Conservation (phyloP, 2,329 filamentous ascomycete genomes). For the Leptoxyphium fumago region DNA sequence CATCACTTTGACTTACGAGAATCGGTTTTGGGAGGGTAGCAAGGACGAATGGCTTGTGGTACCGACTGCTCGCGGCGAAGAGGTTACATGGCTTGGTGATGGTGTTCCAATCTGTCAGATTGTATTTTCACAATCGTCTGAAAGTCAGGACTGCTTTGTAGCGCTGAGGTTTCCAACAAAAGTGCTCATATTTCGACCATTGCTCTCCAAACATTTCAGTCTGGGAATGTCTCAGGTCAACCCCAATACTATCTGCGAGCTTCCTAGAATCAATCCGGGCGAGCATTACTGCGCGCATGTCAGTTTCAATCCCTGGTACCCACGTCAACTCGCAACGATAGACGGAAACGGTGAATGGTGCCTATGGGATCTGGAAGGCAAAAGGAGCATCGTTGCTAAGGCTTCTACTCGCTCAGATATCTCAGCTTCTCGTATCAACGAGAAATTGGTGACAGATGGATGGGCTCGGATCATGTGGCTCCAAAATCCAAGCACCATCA, state of each 20-base stretch:
- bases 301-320: constrained; percentile 47
- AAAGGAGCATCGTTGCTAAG: constrained; percentile 4
- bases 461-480: constrained; percentile 38
- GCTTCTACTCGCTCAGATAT: not conserved
- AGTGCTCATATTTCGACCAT: constrained; percentile 34
- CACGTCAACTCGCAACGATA: constrained; percentile 49
- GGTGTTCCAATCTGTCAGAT: constrained; percentile 40
- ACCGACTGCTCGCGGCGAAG: constrained; percentile 32
- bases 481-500: constrained; percentile 30
- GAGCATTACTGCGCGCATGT: constrained; percentile 27
- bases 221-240: not conserved
- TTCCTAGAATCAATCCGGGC: not conserved
- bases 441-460: constrained; percentile 28
- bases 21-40: constrained; percentile 40
- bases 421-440: constrained; percentile 10
- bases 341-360: constrained; percentile 53
- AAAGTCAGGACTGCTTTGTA: constrained; percentile 29
- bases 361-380: constrained; percentile 43
- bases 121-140: constrained; percentile 32
- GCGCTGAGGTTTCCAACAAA: constrained; percentile 34
- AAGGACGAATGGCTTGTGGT: constrained; percentile 34
- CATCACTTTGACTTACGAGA: constrained; percentile 34
- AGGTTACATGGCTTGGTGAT: constrained; percentile 41
- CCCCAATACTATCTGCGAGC: not conserved
- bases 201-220: constrained; percentile 14